Evolutionary conservation across 495 filamentous ascomycete species (phyloP), one percentile per base, ranked within the genome.

Genomic region (Podospora pseudopauciseta): DNA sequence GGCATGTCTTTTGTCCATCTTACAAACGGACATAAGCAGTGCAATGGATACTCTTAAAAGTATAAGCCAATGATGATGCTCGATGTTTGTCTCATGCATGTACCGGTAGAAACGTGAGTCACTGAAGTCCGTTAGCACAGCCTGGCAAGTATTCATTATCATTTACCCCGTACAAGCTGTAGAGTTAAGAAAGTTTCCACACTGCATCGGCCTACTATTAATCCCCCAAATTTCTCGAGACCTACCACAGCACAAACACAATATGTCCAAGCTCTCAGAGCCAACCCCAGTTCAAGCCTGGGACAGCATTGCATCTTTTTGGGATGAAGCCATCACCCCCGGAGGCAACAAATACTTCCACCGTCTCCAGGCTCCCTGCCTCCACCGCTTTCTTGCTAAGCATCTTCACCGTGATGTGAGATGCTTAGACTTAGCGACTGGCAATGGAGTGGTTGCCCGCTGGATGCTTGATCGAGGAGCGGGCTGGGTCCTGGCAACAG

Each of bases 381-480:
- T 80, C 18, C 26, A 62, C 4, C 77, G 77, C 15, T 68, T 82
- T 20, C 70, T 81, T 0, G 67, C 63, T 6, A 32, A 65, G 0
- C 61, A 70, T 13, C 65, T 77, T 9, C 9, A 57, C 67, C 19
- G 0, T 0, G 71, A 67, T n/a, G 72, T 69, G 23, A 65, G 62
- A 6, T 74, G 79, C 3, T 75, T 82, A 18, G 80, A 83, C 9
- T 67, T 83, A 19, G 76, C 80, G 0, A 82, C 78, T 4, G 81
- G 81, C 19, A 83, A 83, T 58, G 80, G 81, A 15, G 71, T 80
- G 9, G 74, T 77, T 53, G 78, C 80, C 15, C 73, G 81, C 16
- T 79, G 75, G 74, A 59, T 83, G 13, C 70, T 68, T 5, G 66
- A 62, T 4, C 56, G 72, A 18, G 80, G 78, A 5, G 73, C 74